phyloP scores from a whole-genome alignment of 2,329 filamentous ascomycete genomes.

The Neoscytalidium dimidiatum region DNA sequence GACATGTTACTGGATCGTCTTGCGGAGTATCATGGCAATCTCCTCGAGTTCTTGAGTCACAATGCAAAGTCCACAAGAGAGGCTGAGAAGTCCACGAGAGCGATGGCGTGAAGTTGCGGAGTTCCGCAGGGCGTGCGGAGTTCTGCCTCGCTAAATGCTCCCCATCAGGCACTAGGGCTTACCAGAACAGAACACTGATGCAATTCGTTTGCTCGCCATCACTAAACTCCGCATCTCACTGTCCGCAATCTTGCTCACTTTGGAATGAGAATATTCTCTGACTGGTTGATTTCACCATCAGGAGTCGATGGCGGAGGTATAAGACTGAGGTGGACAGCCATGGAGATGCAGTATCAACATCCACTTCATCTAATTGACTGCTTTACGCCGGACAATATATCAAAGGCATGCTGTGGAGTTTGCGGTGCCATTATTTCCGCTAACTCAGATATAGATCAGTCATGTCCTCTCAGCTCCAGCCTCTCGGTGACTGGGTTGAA shows the following conservation, averaged over 20 bases:
- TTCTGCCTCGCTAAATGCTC: not conserved
- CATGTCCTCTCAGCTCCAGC: constrained; percentile 20
- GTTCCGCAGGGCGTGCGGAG: not conserved
- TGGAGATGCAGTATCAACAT: no score
- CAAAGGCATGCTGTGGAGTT: no score
- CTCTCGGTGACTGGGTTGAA: constrained; percentile 18
- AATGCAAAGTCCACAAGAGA: not conserved
- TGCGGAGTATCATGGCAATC: not conserved
- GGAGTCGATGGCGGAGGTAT: no score
- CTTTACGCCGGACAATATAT: no score
- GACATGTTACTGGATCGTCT: not conserved
- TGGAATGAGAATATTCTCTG: no score
- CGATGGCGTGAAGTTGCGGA: not conserved
- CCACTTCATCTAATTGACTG: no score
- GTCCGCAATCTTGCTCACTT: not conserved
- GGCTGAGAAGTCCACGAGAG: not conserved
- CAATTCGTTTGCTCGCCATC: not conserved
- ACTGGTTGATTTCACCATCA: no score
- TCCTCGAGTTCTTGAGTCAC: not conserved
- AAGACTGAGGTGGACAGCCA: no score
- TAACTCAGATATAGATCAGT: not conserved
- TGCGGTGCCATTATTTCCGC: not conserved
- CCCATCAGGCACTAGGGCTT: not conserved
- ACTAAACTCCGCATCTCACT: constrained; percentile 2
- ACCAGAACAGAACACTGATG: not conserved